Conservation (phyloP, 129 eudicot species). For the Calendula officinalis region DNA sequence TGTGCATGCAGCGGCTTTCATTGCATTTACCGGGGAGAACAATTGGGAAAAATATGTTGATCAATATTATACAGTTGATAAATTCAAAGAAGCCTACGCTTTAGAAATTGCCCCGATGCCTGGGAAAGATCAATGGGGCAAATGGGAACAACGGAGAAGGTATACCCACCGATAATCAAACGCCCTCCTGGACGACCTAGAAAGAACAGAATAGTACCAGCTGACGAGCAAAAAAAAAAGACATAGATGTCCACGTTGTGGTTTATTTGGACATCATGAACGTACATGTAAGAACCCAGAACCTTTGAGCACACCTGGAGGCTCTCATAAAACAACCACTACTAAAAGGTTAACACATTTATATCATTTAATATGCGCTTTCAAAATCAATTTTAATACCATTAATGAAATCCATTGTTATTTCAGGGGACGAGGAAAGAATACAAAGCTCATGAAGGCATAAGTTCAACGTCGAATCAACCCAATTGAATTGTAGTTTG, state of each 20-base stretch:
- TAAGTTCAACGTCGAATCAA: too few relatives aligned
- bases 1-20: not conserved
- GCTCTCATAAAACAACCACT: not conserved
- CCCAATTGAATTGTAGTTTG: too few relatives aligned
- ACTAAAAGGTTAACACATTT: not conserved
- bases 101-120: not conserved
- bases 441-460: too few relatives aligned
- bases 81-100: not conserved
- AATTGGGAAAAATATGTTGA: not conserved
- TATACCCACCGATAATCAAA: not conserved
- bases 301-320: not conserved
- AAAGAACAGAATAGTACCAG: not conserved
- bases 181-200: not conserved
- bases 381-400: too few relatives aligned
- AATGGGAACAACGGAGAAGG: not conserved
- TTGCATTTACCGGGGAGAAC: not conserved
- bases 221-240: not conserved
- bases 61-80: not conserved
- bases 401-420: too few relatives aligned
- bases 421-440: too few relatives aligned
- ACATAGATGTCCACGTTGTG: not conserved
- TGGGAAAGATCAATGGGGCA: slow-evolving; percentile 1
- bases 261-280: not conserved
- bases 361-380: too few relatives aligned
- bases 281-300: not conserved